phyloP scores from a whole-genome alignment of 108 stramenopile species.

The Cyclotella sp. region DNA sequence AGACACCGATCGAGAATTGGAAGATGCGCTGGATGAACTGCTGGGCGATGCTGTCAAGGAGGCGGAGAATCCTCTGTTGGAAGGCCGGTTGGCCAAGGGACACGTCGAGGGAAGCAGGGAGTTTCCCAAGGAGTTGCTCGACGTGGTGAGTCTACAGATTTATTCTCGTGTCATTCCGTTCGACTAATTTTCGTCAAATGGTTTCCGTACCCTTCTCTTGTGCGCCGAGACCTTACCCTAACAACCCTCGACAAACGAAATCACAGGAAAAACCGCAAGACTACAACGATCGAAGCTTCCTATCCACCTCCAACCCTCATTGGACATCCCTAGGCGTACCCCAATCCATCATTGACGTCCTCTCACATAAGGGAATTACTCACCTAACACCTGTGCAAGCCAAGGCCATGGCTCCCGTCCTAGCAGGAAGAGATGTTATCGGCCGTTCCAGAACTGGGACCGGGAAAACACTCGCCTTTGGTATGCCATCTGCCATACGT shows the following conservation, averaged over 20 bases:
- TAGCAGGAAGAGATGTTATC: conserved; percentile 94
- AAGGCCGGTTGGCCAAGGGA: background rate
- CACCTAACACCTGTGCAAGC: conserved; percentile 93
- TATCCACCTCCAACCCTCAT: conserved; percentile 82
- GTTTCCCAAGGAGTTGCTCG: conserved; percentile 11
- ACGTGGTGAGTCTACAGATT: conserved; percentile 19
- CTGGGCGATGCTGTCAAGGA: conserved; percentile 25
- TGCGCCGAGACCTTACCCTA: background rate
- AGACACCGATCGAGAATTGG: conserved; percentile 23
- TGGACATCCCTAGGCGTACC: conserved; percentile 76
- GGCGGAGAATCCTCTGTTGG: conserved; percentile 8
- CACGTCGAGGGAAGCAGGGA: conserved; percentile 10
- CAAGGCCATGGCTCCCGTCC: conserved; percentile 87
- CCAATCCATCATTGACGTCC: conserved; percentile 80
- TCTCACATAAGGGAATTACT: conserved; percentile 83
- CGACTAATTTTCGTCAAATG: background rate
- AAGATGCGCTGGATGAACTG: conserved; percentile 31
- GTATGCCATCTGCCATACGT: conserved; percentile 89
- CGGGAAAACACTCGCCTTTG: conserved; percentile 99
- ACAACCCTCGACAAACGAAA: background rate
- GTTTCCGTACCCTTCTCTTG: background rate
- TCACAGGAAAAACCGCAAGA: conserved; percentile 44
- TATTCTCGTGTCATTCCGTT: background rate
- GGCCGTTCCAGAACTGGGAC: conserved; percentile 98
- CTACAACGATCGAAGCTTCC: conserved; percentile 71